Evolutionary conservation across 129 eudicot genomes (phyloP).

Genomic region (Pulicaria dysenterica): DNA sequence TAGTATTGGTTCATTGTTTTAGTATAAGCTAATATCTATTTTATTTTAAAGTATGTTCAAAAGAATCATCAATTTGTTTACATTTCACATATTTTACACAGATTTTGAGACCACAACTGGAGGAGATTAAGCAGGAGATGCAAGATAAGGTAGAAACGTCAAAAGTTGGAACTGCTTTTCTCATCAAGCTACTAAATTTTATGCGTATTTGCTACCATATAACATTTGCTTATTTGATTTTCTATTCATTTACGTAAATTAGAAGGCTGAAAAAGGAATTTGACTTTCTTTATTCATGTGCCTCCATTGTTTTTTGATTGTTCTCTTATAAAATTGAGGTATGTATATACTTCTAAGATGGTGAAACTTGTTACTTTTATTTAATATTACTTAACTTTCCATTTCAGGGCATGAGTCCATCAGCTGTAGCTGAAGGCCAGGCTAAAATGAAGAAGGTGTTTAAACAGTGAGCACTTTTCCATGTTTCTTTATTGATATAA

Average conservation of each 20-base stretch:
- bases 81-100: constrained; percentile 39
- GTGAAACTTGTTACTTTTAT: constrained; percentile 5
- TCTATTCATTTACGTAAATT: not conserved
- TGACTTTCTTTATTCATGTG: not conserved
- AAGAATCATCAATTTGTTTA: constrained; percentile 7
- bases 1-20: not conserved
- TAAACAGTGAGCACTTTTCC: constrained; percentile 64
- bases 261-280: constrained; percentile 12
- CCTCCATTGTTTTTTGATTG: not conserved
- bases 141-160: constrained; percentile 57
- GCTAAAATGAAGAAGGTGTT: constrained; percentile 56
- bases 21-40: not conserved
- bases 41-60: not conserved
- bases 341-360: not conserved
- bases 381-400: constrained; percentile 4
- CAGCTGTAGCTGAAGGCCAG: constrained; percentile 85
- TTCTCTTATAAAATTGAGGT: not conserved
- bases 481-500: not conserved
- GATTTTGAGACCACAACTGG: constrained; percentile 82
- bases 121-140: constrained; percentile 80
- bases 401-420: constrained; percentile 82
- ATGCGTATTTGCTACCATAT: not conserved
- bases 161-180: no score
- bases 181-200: no score
- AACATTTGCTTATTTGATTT: not conserved